Conservation (phyloP, 2,329 filamentous ascomycete species). For the Calonectria pseudoturangicola region DNA sequence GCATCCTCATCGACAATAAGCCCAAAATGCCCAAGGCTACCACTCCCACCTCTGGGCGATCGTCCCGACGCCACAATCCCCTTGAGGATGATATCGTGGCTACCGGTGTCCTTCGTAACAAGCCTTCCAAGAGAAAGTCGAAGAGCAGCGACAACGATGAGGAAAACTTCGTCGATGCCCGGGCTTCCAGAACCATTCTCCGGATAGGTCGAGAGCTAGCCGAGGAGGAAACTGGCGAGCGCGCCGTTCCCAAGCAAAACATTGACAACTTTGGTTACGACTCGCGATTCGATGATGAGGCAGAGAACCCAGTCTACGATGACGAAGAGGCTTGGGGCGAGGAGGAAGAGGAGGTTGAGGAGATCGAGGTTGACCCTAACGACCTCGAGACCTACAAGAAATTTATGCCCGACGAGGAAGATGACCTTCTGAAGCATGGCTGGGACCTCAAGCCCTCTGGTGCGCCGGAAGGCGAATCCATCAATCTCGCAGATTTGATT, state of each 20-base stretch:
- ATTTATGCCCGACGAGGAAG: conserved; percentile 84
- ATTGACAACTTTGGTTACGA: conserved; percentile 84
- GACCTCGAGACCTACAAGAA: conserved; percentile 94
- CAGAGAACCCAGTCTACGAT: conserved; percentile 63
- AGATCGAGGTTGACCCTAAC: conserved; percentile 89
- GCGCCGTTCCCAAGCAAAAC: conserved; percentile 63
- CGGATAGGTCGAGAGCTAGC: conserved; percentile 91
- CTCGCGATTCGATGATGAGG: conserved; percentile 79
- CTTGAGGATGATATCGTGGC: conserved; percentile 91
- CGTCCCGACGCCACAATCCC: conserved; percentile 87
- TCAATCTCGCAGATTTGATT: conserved; percentile 94
- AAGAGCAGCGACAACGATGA: conserved; percentile 77
- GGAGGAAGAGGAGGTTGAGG: conserved; percentile 82
- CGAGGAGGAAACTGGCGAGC: conserved; percentile 80
- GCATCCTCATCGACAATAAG: conserved; percentile 45
- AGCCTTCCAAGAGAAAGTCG: conserved; percentile 82
- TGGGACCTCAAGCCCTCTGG: conserved; percentile 69
- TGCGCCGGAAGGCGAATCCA: conserved; percentile 72
- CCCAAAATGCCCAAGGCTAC: conserved; percentile 86
- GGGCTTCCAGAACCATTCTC: conserved; percentile 91
- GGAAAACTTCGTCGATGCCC: conserved; percentile 88
- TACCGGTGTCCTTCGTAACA: conserved; percentile 81
- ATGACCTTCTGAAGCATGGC: conserved; percentile 82
- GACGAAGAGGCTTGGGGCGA: conserved; percentile 85
- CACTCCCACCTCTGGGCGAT: conserved; percentile 73